Percentiles rank a stretch among this genome's conserved stretches.
phyloP scores from a whole-genome alignment of 2,329 filamentous ascomycete genomes.

The Claviceps humidiphila region DNA sequence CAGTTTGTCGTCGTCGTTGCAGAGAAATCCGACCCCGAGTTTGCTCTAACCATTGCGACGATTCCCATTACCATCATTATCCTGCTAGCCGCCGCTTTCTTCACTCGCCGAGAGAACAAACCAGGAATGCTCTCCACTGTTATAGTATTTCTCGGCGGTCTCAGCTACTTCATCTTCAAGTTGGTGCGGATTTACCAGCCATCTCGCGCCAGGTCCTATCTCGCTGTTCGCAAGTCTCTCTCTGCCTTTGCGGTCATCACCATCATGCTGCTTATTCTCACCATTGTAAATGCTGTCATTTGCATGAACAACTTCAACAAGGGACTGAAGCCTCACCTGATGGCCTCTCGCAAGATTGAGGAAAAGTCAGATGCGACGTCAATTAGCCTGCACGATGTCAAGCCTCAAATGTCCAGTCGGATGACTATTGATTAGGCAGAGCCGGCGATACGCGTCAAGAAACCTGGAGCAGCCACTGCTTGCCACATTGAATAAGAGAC shows the following conservation, averaged over 20 bases:
- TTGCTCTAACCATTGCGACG: conserved; percentile 74
- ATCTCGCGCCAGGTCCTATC: conserved; percentile 46
- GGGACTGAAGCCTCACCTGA: conserved; percentile 78
- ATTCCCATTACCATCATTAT: conserved; percentile 86
- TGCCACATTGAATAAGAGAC: neutral
- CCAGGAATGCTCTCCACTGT: conserved; percentile 67
- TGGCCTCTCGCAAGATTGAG: conserved; percentile 34
- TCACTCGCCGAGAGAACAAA: conserved; percentile 71
- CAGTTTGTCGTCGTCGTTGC: conserved; percentile 93
- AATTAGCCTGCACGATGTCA: conserved; percentile 43
- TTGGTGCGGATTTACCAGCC: conserved; percentile 85
- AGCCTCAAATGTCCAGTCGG: conserved; percentile 38
- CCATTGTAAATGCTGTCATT: conserved; percentile 73
- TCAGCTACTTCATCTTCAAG: conserved; percentile 97
- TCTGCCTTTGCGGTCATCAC: conserved; percentile 93
- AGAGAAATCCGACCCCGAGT: conserved; percentile 55
- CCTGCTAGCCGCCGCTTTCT: conserved; percentile 71
- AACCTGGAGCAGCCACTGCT: neutral
- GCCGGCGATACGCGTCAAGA: neutral
- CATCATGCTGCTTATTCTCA: conserved; percentile 74
- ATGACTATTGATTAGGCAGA: conserved; percentile 48
- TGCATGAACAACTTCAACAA: conserved; percentile 86
- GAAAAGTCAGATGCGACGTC: conserved; percentile 45
- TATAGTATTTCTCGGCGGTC: conserved; percentile 71
- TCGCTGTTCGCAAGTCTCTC: conserved; percentile 68